These are phyloP conservation scores for Gaeumannomyces sp. DNA, from an alignment of 2,329 filamentous ascomycete genomes.

Conservation along the genomic window DNA sequence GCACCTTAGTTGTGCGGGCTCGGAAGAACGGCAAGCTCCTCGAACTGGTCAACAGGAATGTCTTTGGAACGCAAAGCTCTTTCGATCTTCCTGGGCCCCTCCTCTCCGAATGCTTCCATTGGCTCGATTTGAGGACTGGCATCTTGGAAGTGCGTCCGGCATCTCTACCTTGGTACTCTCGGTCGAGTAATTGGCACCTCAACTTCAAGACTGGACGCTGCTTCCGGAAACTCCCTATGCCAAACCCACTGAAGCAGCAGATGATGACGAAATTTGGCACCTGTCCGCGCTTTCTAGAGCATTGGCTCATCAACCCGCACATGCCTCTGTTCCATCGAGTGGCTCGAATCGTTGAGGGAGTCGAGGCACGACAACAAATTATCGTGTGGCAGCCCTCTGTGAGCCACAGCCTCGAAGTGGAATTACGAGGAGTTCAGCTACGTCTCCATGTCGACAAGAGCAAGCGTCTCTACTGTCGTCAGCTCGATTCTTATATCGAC, in stretches of 20 bases:
- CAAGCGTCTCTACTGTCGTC: slow-evolving; percentile 36
- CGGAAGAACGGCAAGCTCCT: slow-evolving; percentile 10
- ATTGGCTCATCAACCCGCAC: slow-evolving; percentile 41
- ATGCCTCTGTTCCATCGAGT: slow-evolving; percentile 34
- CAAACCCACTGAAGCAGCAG: not conserved
- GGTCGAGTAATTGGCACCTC: slow-evolving; percentile 27
- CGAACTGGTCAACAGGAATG: not conserved
- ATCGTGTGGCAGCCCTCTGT: slow-evolving; percentile 37
- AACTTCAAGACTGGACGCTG: slow-evolving; percentile 20
- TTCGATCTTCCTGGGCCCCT: slow-evolving; percentile 47
- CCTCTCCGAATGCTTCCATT: slow-evolving; percentile 49
- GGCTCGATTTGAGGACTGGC: slow-evolving; percentile 41
- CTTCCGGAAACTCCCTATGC: not conserved
- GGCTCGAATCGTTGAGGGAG: slow-evolving; percentile 38
- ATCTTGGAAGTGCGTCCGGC: slow-evolving; percentile 41
- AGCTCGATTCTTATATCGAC: slow-evolving; percentile 49
- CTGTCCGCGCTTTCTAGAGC: not conserved
- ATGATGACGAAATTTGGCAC: not conserved
- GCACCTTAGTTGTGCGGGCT: slow-evolving; percentile 37
- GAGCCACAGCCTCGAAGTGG: slow-evolving; percentile 30
- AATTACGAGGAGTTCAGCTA: slow-evolving; percentile 47
- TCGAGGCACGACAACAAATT: slow-evolving; percentile 38
- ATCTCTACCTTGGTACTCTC: slow-evolving; percentile 22
- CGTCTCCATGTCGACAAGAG: slow-evolving; percentile 42
- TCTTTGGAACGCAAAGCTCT: slow-evolving; percentile 21